Base-by-base conservation (phyloP, 495 filamentous ascomycete genomes). In the Annulohypoxylon nitens region DNA sequence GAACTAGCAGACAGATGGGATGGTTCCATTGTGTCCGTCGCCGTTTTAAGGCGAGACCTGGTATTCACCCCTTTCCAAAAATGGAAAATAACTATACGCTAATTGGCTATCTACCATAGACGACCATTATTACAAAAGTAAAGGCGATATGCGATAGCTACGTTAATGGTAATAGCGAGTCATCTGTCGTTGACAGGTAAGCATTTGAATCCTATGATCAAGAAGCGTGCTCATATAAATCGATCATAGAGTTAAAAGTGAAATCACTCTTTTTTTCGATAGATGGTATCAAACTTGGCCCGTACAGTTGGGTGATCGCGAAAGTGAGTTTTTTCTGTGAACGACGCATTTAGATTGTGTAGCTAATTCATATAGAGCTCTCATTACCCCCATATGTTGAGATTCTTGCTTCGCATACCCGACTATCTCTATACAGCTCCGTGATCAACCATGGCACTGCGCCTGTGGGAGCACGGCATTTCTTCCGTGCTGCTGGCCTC, bases 361-460 rank as follows among this genome's bases (percentile, higher is more conserved):
- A 1, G n/a, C 51, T 63, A 68, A 67, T 2, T 25, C 30, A 41
- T 33, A 1, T 37, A 90, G 88, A 88, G 69, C 84, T 84, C 26
- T 86, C 86, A 8, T 84, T 92, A 11, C 90, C 91, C 3, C 91
- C 91, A 1, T 93, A 93, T 67, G 90, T 93, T 26, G 89, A 92
- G 60, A 93, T 93, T 55, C 81, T 93, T 12, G 88, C 91, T n/a
- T 91, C 87, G 4, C 91, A 93, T 75, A 92, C 90, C 30, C 86
- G 88, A 48, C 76, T 93, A 18, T 92, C 91, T 26, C 90, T 90
- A n/a, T 92, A 92, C 76, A 88, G 88, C 55, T 88, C 87, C 58
- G 90, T 93, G 11, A 92, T 93, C 75, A 93, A 93, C 75, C 90
- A 93, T 70, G 88, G 89, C 25, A 92, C 90, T 34, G 90, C 90